Conservation (phyloP, 495 filamentous ascomycete species). For the Penicillium samsonianum region DNA sequence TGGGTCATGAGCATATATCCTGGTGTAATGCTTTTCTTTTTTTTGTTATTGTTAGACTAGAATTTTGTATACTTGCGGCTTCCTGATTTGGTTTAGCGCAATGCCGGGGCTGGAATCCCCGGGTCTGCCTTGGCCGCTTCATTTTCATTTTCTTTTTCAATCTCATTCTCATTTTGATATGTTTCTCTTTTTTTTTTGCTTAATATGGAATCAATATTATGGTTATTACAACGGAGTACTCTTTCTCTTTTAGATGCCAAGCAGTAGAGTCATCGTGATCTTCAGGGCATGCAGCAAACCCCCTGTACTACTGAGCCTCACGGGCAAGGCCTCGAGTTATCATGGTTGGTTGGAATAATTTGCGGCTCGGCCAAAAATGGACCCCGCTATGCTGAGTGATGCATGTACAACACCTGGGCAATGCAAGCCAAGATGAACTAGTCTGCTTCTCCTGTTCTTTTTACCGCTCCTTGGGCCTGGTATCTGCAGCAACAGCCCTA, state of each 20-base stretch:
- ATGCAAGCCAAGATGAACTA: slow-evolving; percentile 5
- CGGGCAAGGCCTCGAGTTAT: not conserved
- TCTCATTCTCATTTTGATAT: too few relatives aligned
- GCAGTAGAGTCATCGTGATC: slow-evolving; percentile 17
- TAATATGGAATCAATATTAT: slow-evolving; percentile 2
- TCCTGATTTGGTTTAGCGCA: slow-evolving; percentile 12
- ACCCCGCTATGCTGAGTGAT: slow-evolving; percentile 7
- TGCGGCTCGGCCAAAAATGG: slow-evolving; percentile 3
- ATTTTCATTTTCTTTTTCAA: not conserved
- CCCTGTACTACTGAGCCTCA: slow-evolving; percentile 18
- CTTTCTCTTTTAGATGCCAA: slow-evolving; percentile 8
- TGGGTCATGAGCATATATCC: slow-evolving; percentile 13
- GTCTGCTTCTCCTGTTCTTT: slow-evolving; percentile 1
- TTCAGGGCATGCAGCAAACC: slow-evolving; percentile 13
- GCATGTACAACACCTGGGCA: too few relatives aligned
- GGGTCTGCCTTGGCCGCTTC: slow-evolving; percentile 1
- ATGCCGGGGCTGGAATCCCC: slow-evolving; percentile 6
- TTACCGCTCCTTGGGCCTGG: slow-evolving; percentile 12
- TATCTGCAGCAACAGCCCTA: slow-evolving; percentile 14
- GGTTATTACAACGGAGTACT: not conserved
- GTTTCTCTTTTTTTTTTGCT: not conserved
- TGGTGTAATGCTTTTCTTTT: slow-evolving; percentile 8
- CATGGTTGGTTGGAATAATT: slow-evolving; percentile 6
- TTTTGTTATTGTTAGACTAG: slow-evolving; percentile 4
- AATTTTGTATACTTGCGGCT: slow-evolving; percentile 9